Evolutionary conservation across 2,329 filamentous ascomycete species (phyloP).

Genomic region (Dactylellina drechsleri): DNA sequence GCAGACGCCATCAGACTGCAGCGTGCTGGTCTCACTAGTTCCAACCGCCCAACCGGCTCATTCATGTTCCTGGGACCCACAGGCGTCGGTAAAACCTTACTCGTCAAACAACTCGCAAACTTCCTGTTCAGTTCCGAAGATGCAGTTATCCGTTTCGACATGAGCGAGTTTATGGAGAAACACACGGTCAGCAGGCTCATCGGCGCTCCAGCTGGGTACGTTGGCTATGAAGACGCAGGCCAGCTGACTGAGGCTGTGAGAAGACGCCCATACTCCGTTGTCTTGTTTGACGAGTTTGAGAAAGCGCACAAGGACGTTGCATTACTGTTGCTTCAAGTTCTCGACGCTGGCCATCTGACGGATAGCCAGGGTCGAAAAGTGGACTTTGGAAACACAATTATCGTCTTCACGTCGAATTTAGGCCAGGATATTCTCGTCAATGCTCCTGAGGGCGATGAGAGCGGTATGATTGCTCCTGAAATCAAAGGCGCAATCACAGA

Average conservation of each 20-base stretch:
- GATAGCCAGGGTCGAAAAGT: slow-evolving; percentile 96
- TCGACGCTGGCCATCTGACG: slow-evolving; percentile 95
- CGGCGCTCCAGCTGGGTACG: slow-evolving; percentile 90
- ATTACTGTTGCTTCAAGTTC: slow-evolving; percentile 86
- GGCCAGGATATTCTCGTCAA: slow-evolving; percentile 91
- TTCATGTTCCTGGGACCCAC: slow-evolving; percentile 99
- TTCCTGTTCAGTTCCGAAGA: slow-evolving; percentile 94
- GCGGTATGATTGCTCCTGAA: slow-evolving; percentile 75
- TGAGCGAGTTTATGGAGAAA: slow-evolving; percentile 98
- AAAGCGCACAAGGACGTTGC: slow-evolving; percentile 97
- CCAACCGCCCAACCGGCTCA: slow-evolving; percentile 88
- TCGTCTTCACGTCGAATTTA: slow-evolving; percentile 94
- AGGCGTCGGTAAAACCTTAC: slow-evolving; percentile 94
- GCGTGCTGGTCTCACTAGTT: slow-evolving; percentile 86
- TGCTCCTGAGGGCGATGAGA: slow-evolving; percentile 67
- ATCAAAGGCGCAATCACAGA: slow-evolving; percentile 87
- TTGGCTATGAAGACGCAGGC: slow-evolving; percentile 95
- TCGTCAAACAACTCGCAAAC: slow-evolving; percentile 92
- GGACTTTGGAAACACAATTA: slow-evolving; percentile 95
- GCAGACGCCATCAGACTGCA: slow-evolving; percentile 94
- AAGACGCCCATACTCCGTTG: slow-evolving; percentile 91
- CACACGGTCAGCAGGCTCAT: slow-evolving; percentile 94
- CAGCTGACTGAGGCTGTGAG: slow-evolving; percentile 95
- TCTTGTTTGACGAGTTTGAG: slow-evolving; percentile 97
- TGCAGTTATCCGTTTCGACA: slow-evolving; percentile 93